These are phyloP conservation scores for Diaporthe sp. DNA, from an alignment of 2,329 filamentous ascomycete genomes.

Conservation along the genomic window DNA sequence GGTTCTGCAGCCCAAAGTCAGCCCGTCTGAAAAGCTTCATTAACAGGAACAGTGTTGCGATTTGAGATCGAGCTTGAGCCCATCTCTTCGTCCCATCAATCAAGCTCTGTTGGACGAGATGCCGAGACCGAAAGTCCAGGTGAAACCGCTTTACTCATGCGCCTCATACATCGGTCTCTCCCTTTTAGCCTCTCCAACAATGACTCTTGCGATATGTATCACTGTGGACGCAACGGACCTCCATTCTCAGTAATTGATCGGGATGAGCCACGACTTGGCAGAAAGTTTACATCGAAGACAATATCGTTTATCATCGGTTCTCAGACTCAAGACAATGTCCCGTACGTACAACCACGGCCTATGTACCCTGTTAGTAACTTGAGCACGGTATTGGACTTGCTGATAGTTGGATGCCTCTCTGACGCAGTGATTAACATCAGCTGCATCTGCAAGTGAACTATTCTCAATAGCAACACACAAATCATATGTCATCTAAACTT, in stretches of 20 bases:
- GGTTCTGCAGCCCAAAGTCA: neutral
- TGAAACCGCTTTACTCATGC: constrained; percentile 16
- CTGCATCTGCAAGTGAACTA: neutral
- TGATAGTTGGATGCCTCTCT: neutral
- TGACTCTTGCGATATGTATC: neutral
- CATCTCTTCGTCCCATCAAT: neutral
- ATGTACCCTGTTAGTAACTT: neutral
- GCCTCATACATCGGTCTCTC: neutral
- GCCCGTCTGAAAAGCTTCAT: constrained; percentile 3
- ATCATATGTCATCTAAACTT: neutral
- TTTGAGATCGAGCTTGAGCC: neutral
- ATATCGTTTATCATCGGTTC: neutral
- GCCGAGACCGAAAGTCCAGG: neutral
- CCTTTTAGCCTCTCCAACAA: neutral
- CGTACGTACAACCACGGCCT: neutral
- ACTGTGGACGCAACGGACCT: neutral
- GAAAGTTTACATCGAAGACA: neutral
- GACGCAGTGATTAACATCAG: neutral
- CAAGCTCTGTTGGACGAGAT: constrained; percentile 21
- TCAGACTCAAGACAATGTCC: neutral
- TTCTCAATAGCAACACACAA: neutral
- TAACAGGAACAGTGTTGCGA: neutral
- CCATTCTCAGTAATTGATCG: neutral
- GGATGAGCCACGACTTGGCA: too few species aligned
- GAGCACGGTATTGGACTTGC: neutral